A percentile compares a stretch with the other conserved stretches of the same genome.
These are phyloP conservation scores for Paecilomyces fulvus DNA, from an alignment of 2,329 filamentous ascomycete genomes.

Conservation along the genomic window DNA sequence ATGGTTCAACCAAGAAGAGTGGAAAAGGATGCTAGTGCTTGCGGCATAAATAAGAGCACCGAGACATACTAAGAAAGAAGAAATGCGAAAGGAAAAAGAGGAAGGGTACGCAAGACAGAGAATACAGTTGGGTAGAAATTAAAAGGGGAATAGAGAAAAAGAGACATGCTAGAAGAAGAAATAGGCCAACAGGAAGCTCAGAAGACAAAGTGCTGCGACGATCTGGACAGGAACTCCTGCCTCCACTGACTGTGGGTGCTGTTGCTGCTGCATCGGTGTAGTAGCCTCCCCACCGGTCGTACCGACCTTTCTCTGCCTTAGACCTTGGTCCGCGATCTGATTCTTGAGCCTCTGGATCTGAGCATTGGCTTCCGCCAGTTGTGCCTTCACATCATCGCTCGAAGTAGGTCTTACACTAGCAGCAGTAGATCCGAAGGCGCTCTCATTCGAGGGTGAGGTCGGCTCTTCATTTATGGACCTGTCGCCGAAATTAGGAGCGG, in stretches of 20 bases:
- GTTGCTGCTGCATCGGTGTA: slow-evolving; percentile 45
- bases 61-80: background rate
- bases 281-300: slow-evolving; percentile 44
- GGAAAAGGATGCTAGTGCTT: background rate
- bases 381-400: slow-evolving; percentile 58
- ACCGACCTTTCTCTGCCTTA: slow-evolving; percentile 70
- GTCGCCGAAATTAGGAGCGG: slow-evolving; percentile 28
- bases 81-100: background rate
- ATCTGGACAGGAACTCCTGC: slow-evolving; percentile 76
- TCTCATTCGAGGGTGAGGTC: slow-evolving; percentile 30
- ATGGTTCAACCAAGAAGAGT: background rate
- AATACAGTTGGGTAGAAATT: slow-evolving; percentile 11
- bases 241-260: slow-evolving; percentile 49
- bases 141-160: slow-evolving; percentile 13
- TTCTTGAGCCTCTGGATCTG: slow-evolving; percentile 61
- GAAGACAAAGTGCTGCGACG: slow-evolving; percentile 71
- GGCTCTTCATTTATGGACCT: slow-evolving; percentile 28
- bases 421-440: slow-evolving; percentile 27
- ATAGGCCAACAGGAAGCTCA: slow-evolving; percentile 91
- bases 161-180: slow-evolving; percentile 70
- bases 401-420: slow-evolving; percentile 37
- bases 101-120: slow-evolving; percentile 5
- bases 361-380: slow-evolving; percentile 67
- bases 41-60: background rate
- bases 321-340: slow-evolving; percentile 55